Conservation (phyloP, 2,329 filamentous ascomycete genomes). For the Pseudocercospora vitis region DNA sequence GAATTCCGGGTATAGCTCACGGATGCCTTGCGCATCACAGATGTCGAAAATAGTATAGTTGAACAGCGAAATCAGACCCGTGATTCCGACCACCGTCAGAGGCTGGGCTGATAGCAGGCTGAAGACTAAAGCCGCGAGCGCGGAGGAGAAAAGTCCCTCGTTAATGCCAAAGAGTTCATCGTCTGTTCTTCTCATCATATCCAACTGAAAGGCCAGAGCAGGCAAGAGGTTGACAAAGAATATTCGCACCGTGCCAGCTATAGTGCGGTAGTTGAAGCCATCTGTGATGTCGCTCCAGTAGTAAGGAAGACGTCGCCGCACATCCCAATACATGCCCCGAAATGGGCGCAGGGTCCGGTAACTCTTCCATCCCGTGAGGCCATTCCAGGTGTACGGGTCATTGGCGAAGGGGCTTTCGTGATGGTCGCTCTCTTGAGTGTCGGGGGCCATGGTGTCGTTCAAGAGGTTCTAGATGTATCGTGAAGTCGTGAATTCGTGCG, state of each 20-base stretch:
- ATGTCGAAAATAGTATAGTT: slow-evolving; percentile 63
- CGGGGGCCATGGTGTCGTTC: background rate
- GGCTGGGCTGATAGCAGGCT: slow-evolving; percentile 55
- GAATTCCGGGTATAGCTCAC: slow-evolving; percentile 53
- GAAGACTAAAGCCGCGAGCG: slow-evolving; percentile 57
- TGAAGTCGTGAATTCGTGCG: background rate
- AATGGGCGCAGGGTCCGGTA: slow-evolving; percentile 46
- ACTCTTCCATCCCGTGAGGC: slow-evolving; percentile 38
- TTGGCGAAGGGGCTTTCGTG: slow-evolving; percentile 27
- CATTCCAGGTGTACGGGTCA: slow-evolving; percentile 41
- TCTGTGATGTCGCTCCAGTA: slow-evolving; percentile 59
- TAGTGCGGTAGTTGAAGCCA: slow-evolving; percentile 55
- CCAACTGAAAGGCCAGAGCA: slow-evolving; percentile 58
- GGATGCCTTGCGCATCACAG: slow-evolving; percentile 49
- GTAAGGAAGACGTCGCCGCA: slow-evolving; percentile 54
- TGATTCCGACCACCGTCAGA: slow-evolving; percentile 59
- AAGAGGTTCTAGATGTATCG: background rate
- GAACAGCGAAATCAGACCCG: slow-evolving; percentile 55
- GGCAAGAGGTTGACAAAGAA: slow-evolving; percentile 62
- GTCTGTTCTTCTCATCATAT: slow-evolving; percentile 58
- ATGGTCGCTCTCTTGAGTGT: too few relatives aligned
- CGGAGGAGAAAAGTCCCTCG: slow-evolving; percentile 56
- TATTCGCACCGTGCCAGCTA: slow-evolving; percentile 58
- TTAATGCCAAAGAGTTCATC: slow-evolving; percentile 58
- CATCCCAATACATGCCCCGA: slow-evolving; percentile 57